Percentiles rank a stretch among this genome's conserved stretches.
phyloP scores from a whole-genome alignment of 352 stramenopile genomes.

The Pythium grandisporangium region DNA sequence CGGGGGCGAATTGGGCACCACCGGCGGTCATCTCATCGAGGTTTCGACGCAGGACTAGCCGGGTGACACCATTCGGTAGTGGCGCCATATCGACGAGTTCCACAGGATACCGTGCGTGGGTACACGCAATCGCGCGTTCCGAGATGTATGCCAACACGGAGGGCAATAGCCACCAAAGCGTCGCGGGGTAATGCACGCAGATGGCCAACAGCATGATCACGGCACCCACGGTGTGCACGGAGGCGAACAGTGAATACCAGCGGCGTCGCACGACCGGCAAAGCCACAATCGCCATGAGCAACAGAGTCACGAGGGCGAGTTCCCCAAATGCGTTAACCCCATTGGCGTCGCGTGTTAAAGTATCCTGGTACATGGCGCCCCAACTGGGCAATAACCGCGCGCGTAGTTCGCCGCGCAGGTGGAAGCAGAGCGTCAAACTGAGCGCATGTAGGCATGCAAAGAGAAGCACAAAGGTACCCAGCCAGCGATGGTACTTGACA shows the following conservation, averaged over 20 bases:
- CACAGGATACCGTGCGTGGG: conserved; percentile 12
- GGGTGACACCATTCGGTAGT: conserved; percentile 17
- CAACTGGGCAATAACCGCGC: conserved; percentile 15
- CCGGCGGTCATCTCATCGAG: background rate
- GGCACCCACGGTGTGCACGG: conserved; percentile 5
- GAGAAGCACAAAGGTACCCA: conserved; percentile 7
- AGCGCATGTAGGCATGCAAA: conserved; percentile 11
- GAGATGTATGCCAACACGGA: conserved; percentile 15
- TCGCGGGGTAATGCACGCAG: conserved; percentile 14
- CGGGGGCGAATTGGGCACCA: conserved; percentile 8
- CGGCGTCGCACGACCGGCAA: conserved; percentile 8
- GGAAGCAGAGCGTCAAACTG: conserved; percentile 14
- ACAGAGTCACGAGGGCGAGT: conserved; percentile 11
- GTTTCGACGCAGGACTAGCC: conserved; percentile 6
- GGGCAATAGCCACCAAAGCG: conserved; percentile 18
- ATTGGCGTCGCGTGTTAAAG: conserved; percentile 3
- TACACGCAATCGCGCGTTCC: conserved; percentile 4
- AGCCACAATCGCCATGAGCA: conserved; percentile 21
- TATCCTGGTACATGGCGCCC: conserved; percentile 10
- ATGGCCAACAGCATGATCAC: conserved; percentile 7
- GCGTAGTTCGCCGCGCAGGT: conserved; percentile 4
- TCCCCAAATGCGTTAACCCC: conserved; percentile 16
- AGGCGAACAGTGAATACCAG: conserved; percentile 16
- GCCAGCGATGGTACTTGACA: conserved; percentile 19
- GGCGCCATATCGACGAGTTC: conserved; percentile 20